Evolutionary conservation across 1,284 basidiomycete genomes (phyloP).

Genomic region (Omphalotus olearius): DNA sequence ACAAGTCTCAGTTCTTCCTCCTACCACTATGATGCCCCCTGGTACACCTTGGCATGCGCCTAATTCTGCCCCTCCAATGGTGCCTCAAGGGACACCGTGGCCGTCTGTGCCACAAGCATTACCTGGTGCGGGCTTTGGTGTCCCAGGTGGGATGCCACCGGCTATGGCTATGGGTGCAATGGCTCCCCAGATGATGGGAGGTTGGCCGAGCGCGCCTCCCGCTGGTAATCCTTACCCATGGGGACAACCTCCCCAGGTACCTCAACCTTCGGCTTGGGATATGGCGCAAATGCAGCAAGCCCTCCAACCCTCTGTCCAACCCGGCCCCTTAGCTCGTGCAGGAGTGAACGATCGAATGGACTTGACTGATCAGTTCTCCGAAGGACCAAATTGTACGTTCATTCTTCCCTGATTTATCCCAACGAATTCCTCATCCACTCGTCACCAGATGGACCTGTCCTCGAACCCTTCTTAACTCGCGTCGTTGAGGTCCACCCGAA

Average conservation of each 20-base stretch:
- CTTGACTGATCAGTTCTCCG: slow-evolving; percentile 1
- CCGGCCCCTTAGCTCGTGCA: slow-evolving; percentile 2
- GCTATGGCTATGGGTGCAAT: no score
- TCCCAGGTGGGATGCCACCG: no score
- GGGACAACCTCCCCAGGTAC: neutral
- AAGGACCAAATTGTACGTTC: slow-evolving; percentile 9
- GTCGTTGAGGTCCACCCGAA: slow-evolving; percentile 42
- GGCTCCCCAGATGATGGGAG: no score
- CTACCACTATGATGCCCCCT: neutral
- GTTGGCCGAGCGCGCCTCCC: neutral
- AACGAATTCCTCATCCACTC: no score
- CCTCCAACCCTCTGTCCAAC: neutral
- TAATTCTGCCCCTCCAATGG: neutral
- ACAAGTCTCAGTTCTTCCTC: neutral
- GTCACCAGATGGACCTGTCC: slow-evolving; percentile 72
- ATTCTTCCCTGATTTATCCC: no score
- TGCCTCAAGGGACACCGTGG: no score
- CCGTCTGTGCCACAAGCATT: no score
- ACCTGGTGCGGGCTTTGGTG: no score
- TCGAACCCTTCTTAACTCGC: slow-evolving; percentile 54
- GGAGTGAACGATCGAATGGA: slow-evolving; percentile 6
- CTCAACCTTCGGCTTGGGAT: neutral
- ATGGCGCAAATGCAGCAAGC: slow-evolving; percentile 6
- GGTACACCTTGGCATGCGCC: neutral
- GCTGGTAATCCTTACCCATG: neutral